Evolutionary conservation across 2,329 filamentous ascomycete species (phyloP).

Genomic region (Periconia sp.): DNA sequence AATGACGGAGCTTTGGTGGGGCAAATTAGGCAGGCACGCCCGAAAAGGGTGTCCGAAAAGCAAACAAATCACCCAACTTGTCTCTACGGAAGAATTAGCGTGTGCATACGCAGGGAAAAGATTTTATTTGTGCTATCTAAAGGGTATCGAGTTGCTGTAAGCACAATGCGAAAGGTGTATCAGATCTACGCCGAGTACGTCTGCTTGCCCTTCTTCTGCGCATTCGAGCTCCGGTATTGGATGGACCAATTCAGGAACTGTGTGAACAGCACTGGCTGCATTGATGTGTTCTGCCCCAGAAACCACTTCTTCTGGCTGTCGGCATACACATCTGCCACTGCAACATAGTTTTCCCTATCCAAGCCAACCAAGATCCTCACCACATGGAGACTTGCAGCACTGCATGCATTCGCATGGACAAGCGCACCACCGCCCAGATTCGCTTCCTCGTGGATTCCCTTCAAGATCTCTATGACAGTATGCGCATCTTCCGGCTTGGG

Average conservation of each 20-base stretch:
- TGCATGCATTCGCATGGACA: conserved; percentile 73
- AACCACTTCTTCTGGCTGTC: conserved; percentile 49
- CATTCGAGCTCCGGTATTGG: conserved; percentile 15
- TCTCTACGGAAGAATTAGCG: not conserved
- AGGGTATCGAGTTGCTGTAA: not conserved
- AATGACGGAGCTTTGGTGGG: conserved; percentile 20
- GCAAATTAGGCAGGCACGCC: conserved; percentile 14
- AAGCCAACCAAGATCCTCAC: conserved; percentile 62
- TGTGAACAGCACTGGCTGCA: conserved; percentile 49
- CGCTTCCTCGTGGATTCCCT: conserved; percentile 69
- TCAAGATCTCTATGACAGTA: conserved; percentile 59
- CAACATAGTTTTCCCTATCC: conserved; percentile 43
- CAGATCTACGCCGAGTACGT: not conserved
- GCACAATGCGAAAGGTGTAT: not conserved
- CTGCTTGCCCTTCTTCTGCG: conserved; percentile 20
- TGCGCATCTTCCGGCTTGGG: conserved; percentile 48
- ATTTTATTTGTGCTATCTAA: not conserved
- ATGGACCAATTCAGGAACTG: conserved; percentile 51
- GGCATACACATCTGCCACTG: conserved; percentile 45
- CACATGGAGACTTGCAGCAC: conserved; percentile 69
- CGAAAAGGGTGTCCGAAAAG: not conserved
- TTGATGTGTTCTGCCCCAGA: conserved; percentile 42
- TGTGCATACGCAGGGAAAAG: not conserved
- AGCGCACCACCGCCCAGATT: conserved; percentile 65
- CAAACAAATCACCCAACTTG: not conserved